Conservation (phyloP, 208 protist species). For the Plasmodiophora brassicae region DNA sequence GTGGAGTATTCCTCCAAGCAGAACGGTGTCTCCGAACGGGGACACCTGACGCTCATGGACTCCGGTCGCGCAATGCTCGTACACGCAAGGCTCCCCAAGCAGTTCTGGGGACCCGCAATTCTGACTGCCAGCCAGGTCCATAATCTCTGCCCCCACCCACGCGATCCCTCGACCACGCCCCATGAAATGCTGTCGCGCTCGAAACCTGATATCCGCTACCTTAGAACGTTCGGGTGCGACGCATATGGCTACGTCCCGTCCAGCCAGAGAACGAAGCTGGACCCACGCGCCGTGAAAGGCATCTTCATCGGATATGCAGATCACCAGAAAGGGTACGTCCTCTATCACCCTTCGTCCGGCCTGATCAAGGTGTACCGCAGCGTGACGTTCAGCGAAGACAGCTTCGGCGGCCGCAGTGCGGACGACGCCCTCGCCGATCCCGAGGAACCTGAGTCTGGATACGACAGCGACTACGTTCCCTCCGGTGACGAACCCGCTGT, state of each 20-base stretch:
- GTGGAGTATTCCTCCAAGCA: background rate
- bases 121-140: background rate
- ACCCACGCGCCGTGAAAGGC: background rate
- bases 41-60: background rate
- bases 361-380: background rate
- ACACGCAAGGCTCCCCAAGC: background rate
- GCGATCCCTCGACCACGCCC: background rate
- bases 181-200: background rate
- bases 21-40: background rate
- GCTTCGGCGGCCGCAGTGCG: background rate
- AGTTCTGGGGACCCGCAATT: background rate
- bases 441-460: background rate
- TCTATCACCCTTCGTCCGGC: background rate
- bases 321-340: background rate
- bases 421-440: background rate
- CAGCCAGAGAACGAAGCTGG: background rate
- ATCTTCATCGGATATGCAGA: background rate
- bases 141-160: background rate
- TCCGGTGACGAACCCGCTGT: too few relatives aligned
- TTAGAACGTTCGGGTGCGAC: background rate
- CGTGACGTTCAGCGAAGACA: background rate
- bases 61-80: background rate
- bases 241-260: background rate
- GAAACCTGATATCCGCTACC: constrained; percentile 1
- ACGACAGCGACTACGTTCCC: background rate